Base-by-base conservation (phyloP, 495 filamentous ascomycete species). In the Xylaria palmicola region DNA sequence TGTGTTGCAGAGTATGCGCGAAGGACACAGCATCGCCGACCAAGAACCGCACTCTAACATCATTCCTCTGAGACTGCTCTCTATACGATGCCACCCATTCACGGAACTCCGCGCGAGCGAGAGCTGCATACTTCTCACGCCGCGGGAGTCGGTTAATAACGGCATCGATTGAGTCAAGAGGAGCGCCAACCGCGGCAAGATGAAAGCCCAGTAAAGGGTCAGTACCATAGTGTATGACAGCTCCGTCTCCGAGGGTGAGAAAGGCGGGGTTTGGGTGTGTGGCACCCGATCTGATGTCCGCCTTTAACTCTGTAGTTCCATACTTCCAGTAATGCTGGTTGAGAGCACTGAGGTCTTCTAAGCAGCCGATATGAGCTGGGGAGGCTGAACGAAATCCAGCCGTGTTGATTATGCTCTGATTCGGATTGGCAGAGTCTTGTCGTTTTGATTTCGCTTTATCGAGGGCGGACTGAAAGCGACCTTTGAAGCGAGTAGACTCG, bases 91-190 rank as follows among this genome's bases (percentile, higher is more conserved):
- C 44, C 20, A 59, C 9, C 56, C 56, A 59, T 6, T 39, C 41
- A 19, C 30, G 1, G 9, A 58, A 58, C 43, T 58, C 55, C 6
- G 9, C 4, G 13, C 55, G 41, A 58, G 55, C 37, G 26, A 47
- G 27, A 9, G 54, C 54, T 30, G 36, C 39, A 34, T 41, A 29
- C 27, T 37, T 36, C 29, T 56, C 39, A 22, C 9, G 72, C 51
- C 0, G 30, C 32, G 9, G 63, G 56, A 64, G 24, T 44, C 65
- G 34, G 1, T 48, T 71, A 67, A 17, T 68, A 64, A 60, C 82
- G 76, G 50, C 79, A 83, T 19, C 79, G 70, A 2, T 77, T 63
- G 12, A 83, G 51, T 0, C 79, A 79, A 59, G 82, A 66, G 20
- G 74, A 68, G 26, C 76, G 73, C 60, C 74, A 79, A 44, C 80